phyloP scores from a whole-genome alignment of 2,329 filamentous ascomycete genomes.

The Phoma sp. region DNA sequence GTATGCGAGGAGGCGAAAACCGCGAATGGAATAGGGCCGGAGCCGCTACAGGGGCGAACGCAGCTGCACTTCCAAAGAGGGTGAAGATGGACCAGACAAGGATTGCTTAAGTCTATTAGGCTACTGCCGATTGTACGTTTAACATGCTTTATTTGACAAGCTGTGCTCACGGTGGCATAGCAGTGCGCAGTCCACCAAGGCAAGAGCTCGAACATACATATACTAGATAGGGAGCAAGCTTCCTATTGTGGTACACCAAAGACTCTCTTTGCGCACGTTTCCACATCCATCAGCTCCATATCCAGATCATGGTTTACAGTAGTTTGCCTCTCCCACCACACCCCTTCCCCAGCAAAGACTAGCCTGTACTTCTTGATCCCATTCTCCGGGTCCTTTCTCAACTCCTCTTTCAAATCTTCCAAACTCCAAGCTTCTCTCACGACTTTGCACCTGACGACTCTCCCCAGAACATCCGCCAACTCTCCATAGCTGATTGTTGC shows the following conservation, averaged over 20 bases:
- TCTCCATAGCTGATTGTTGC: conserved; percentile 66
- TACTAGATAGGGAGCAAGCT: conserved; percentile 1
- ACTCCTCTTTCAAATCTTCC: conserved; percentile 53
- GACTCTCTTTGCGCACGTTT: conserved; percentile 44
- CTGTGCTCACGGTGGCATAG: conserved; percentile 21
- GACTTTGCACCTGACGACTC: conserved; percentile 52
- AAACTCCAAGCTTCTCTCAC: conserved; percentile 59
- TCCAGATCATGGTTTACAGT: conserved; percentile 61
- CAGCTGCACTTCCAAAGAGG: conserved; percentile 19
- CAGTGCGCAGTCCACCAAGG: conserved; percentile 9
- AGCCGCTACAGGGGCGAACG: conserved; percentile 33
- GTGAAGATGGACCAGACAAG: conserved; percentile 7
- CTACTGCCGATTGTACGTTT: neutral
- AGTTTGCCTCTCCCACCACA: conserved; percentile 62
- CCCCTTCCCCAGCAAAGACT: conserved; percentile 66
- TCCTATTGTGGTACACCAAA: conserved; percentile 15
- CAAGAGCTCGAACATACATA: neutral
- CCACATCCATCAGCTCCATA: conserved; percentile 55
- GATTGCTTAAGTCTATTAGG: neutral
- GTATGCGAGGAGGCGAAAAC: conserved; percentile 16
- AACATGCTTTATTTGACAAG: neutral
- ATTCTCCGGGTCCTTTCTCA: conserved; percentile 57
- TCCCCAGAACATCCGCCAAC: conserved; percentile 61
- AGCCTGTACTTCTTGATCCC: conserved; percentile 65
- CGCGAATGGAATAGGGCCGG: neutral